Evolutionary conservation across 441 rosid genomes (phyloP).

Genomic region (Bocquillonia castaneifolia): DNA sequence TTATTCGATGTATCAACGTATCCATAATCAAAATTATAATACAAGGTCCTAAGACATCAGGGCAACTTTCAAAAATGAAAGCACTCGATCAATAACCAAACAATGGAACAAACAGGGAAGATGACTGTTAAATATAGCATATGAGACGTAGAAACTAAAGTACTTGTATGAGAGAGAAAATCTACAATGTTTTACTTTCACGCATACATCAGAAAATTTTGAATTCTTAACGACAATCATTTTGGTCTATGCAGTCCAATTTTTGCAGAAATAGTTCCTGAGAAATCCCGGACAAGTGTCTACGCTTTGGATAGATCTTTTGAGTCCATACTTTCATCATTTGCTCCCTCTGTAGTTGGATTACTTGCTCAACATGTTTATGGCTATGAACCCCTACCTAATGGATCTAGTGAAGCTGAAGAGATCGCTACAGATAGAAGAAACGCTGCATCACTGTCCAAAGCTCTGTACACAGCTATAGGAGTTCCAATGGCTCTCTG

Average conservation of each 20-base stretch:
- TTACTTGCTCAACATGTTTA: slow-evolving; percentile 39
- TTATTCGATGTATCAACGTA: background rate
- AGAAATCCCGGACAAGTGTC: slow-evolving; percentile 44
- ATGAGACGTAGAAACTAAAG: background rate
- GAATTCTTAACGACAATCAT: background rate
- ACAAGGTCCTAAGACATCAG: background rate
- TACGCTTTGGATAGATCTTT: slow-evolving; percentile 43
- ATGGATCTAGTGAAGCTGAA: slow-evolving; percentile 22
- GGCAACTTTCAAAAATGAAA: background rate
- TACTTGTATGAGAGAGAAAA: background rate
- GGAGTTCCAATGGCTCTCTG: slow-evolving; percentile 46
- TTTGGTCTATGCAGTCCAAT: slow-evolving; percentile 37
- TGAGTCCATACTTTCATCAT: slow-evolving; percentile 37
- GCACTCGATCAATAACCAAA: background rate
- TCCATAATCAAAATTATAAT: background rate
- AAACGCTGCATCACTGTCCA: slow-evolving; percentile 43
- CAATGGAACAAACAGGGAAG: background rate
- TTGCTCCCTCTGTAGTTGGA: slow-evolving; percentile 45
- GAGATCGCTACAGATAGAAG: slow-evolving; percentile 34
- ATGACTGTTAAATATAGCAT: background rate
- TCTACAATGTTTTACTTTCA: background rate
- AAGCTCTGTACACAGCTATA: slow-evolving; percentile 38
- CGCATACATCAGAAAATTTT: too few relatives aligned
- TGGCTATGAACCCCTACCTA: slow-evolving; percentile 42
- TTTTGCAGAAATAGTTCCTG: slow-evolving; percentile 48